phyloP scores from a whole-genome alignment of 2,329 filamentous ascomycete species.

The Trichoderma citrinoviride region DNA sequence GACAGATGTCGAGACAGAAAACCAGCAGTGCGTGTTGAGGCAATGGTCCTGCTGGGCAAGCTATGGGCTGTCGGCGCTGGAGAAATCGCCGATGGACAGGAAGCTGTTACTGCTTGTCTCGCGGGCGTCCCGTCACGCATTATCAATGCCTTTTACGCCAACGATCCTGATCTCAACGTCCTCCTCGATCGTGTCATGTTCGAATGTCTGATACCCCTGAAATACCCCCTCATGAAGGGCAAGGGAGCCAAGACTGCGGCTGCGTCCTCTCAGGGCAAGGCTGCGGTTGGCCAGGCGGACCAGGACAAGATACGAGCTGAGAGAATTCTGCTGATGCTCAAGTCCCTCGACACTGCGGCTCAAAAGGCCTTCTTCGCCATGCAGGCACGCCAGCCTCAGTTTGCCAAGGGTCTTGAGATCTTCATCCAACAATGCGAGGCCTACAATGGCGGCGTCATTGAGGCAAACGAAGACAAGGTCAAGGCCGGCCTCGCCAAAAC shows the following conservation, averaged over 20 bases:
- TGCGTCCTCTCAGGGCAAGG: conserved; percentile 48
- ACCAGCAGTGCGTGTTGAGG: conserved; percentile 75
- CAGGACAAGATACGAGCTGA: conserved; percentile 77
- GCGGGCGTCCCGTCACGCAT: conserved; percentile 81
- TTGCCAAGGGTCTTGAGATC: conserved; percentile 69
- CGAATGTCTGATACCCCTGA: conserved; percentile 85
- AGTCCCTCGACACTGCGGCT: conserved; percentile 71
- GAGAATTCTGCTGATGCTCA: conserved; percentile 77
- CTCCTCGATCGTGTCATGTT: conserved; percentile 81
- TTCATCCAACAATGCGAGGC: conserved; percentile 83
- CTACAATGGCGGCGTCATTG: conserved; percentile 83
- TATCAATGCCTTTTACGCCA: conserved; percentile 84
- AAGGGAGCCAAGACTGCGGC: conserved; percentile 61
- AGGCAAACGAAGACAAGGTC: conserved; percentile 65
- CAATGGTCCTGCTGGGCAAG: conserved; percentile 78
- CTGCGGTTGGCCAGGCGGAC: conserved; percentile 52
- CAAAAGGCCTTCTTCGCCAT: conserved; percentile 87
- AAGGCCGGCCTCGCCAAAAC: conserved; percentile 70
- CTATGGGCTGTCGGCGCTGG: conserved; percentile 93
- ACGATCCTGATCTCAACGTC: conserved; percentile 81
- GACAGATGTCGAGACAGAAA: conserved; percentile 88
- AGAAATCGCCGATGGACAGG: conserved; percentile 80
- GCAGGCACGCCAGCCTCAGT: conserved; percentile 72
- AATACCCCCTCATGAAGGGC: conserved; percentile 67
- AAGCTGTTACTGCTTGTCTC: conserved; percentile 70